A percentile compares a stretch with the other conserved stretches of the same genome.
phyloP scores from a whole-genome alignment of 2,329 filamentous ascomycete species.

The Fusarium brevicatenulatum region DNA sequence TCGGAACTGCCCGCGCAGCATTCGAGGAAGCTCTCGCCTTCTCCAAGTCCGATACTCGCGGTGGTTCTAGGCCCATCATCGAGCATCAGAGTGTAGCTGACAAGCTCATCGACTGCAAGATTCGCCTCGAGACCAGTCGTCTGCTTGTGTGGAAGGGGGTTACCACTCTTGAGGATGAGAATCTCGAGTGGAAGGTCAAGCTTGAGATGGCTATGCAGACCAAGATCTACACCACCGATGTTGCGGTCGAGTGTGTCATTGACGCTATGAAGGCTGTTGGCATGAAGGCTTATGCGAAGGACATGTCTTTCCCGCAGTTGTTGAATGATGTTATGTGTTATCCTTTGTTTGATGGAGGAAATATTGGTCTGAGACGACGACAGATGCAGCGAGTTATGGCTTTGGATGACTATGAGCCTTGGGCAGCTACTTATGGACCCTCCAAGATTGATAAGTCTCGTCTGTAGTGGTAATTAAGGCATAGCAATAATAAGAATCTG shows the following conservation, averaged over 20 bases:
- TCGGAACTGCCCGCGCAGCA: conserved; percentile 1
- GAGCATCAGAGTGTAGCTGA: conserved; percentile 15
- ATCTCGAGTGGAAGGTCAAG: not conserved
- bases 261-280: conserved; percentile 9
- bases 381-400: conserved; percentile 4
- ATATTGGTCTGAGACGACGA: not conserved
- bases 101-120: conserved; percentile 14
- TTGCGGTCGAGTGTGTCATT: not conserved
- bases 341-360: conserved; percentile 13
- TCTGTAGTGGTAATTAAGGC: not conserved
- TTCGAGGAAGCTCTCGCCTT: conserved; percentile 3
- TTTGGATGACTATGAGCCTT: not conserved
- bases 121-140: not conserved
- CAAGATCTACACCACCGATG: conserved; percentile 7
- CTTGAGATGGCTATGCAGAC: conserved; percentile 3
- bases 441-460: not conserved
- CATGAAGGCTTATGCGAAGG: not conserved
- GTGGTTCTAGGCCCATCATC: not conserved
- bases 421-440: not conserved
- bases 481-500: not conserved
- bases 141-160: not conserved
- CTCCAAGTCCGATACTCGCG: not conserved
- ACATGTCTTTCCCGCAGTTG: not conserved
- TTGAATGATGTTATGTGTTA: conserved; percentile 6
- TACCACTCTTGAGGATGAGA: not conserved